Evolutionary conservation across 208 protist species (phyloP), one percentile per base, ranked within the genome.

Genomic region (Angomonas ambiguus): DNA sequence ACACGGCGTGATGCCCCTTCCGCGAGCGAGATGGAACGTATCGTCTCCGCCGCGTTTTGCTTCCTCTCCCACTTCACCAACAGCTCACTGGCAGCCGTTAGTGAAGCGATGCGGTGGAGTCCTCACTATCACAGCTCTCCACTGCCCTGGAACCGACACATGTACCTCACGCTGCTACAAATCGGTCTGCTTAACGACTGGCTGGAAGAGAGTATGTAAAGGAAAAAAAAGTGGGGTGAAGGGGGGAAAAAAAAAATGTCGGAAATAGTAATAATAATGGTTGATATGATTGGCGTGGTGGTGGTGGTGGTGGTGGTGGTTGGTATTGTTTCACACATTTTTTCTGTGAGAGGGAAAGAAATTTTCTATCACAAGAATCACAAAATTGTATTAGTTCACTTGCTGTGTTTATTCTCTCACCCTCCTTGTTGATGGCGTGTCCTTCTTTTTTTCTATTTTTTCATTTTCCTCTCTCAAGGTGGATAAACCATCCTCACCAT

Each of bases 101-200:
- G 74, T 63, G 51, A 61, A 25, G 83, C 88, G 63, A 92, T 92
- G 88, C 53, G 30, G 53, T 13, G 24, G 53, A 20, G 49, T 8
- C 49, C 11, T 20, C 24, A 20, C 49, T 27, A 55, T 20, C 11
- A 55, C 49, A 20, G 49, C 49, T 27, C 49, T 5, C 55, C 35
- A 18, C 35, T 41, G 35, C 5, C 33, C 20, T 91, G 88, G 88
- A 76, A 77, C 13, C 61, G 76, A 3, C 57, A 59, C 20, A 88
- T 85, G 69, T 83, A 86, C 45, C 71, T 67, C 22, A 72, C 80
- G 8, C 71, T 94, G 59, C 79, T 91, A 13, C 73, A 91, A 65
- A 65, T 92, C 25, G 88, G 76, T 20, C 32, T 91, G 18, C 62
- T 94, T 45, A 94, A 94, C 65, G 72, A 69, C 42, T 94, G 88